A percentile compares a stretch with the other conserved stretches of the same genome.
phyloP scores from a whole-genome alignment of 2,329 filamentous ascomycete genomes.

The Colletotrichum sp. region DNA sequence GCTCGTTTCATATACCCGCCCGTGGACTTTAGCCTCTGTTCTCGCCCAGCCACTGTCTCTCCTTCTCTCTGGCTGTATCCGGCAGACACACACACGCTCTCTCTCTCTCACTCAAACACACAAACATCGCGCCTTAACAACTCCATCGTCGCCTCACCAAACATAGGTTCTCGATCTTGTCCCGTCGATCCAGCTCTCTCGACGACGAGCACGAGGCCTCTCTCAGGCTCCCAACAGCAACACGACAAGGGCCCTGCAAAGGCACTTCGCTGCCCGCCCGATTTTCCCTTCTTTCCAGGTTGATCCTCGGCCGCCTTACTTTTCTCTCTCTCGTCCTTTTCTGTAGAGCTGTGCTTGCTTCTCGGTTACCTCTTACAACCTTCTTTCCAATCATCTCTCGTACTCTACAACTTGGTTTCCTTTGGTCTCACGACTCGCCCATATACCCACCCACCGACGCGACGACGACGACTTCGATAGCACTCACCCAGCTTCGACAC shows the following conservation, averaged over 20 bases:
- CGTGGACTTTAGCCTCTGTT: slow-evolving; percentile 21
- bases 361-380: slow-evolving; percentile 1
- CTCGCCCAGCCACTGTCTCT: slow-evolving; percentile 22
- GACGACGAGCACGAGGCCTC: neutral
- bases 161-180: neutral
- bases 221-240: slow-evolving; percentile 4
- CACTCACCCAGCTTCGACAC: neutral
- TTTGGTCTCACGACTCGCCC: slow-evolving; percentile 19
- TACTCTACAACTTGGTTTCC: slow-evolving; percentile 7
- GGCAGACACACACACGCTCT: slow-evolving; percentile 9
- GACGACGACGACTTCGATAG: slow-evolving; percentile 15
- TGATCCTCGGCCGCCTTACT: slow-evolving; percentile 60
- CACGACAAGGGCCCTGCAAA: slow-evolving; percentile 18
- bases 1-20: slow-evolving; percentile 31
- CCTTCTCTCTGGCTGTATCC: slow-evolving; percentile 22
- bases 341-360: slow-evolving; percentile 23
- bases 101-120: neutral
- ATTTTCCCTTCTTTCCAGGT: slow-evolving; percentile 57
- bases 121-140: neutral
- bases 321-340: slow-evolving; percentile 24
- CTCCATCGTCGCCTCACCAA: neutral
- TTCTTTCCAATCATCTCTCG: slow-evolving; percentile 6
- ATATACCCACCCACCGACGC: slow-evolving; percentile 17
- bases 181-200: neutral
- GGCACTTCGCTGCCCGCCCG: slow-evolving; percentile 24